Conservation (phyloP, 176 grass and related monocot genomes). For the Oryza coarctata region DNA sequence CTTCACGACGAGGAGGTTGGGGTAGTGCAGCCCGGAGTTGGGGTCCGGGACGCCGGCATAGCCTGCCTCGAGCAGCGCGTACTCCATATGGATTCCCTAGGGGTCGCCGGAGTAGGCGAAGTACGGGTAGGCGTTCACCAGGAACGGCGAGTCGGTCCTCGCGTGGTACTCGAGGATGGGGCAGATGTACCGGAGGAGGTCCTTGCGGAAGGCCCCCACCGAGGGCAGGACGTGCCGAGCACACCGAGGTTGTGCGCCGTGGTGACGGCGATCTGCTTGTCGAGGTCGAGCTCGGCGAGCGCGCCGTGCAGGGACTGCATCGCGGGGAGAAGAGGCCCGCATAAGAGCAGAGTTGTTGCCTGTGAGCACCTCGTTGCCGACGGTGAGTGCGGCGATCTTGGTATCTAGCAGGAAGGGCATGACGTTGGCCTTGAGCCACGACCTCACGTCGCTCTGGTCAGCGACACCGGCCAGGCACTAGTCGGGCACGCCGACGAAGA, state of each 20-base stretch:
- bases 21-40: conserved; percentile 51
- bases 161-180: conserved; percentile 69
- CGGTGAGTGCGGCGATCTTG: conserved; percentile 60
- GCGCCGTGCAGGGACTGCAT: conserved; percentile 64
- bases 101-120: conserved; percentile 65
- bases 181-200: conserved; percentile 53
- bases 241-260: conserved; percentile 59
- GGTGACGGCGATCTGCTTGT: conserved; percentile 57
- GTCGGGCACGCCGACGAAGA: conserved; percentile 67
- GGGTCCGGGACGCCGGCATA: conserved; percentile 50
- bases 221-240: conserved; percentile 63
- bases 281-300: conserved; percentile 41
- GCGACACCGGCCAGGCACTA: conserved; percentile 43
- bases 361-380: conserved; percentile 85
- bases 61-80: conserved; percentile 55
- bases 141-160: conserved; percentile 54
- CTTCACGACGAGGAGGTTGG: conserved; percentile 70
- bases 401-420: conserved; percentile 53
- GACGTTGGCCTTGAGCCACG: conserved; percentile 52
- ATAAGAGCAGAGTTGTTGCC: conserved; percentile 39
- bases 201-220: conserved; percentile 45
- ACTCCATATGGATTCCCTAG: conserved; percentile 48
- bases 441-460: conserved; percentile 21
- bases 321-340: conserved; percentile 46
- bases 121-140: conserved; percentile 79